These are phyloP conservation scores for Serpula lacrymans DNA, from an alignment of 768 basidiomycete species.

Conservation along the genomic window DNA sequence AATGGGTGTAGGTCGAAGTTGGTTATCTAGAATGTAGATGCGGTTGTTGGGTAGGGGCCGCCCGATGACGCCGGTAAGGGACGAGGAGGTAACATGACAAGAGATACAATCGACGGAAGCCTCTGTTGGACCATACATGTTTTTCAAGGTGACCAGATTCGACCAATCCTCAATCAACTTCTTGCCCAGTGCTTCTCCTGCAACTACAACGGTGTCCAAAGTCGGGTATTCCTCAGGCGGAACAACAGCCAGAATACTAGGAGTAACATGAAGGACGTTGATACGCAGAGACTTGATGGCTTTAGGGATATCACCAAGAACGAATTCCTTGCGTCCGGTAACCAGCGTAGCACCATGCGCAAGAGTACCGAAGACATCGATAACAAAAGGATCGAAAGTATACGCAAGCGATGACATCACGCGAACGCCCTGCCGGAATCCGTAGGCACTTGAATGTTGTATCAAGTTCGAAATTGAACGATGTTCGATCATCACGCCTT, in stretches of 20 bases:
- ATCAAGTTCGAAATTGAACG: constrained; percentile 13
- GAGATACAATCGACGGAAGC: constrained; percentile 27
- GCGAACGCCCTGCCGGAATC: constrained; percentile 19
- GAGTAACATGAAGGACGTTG: constrained; percentile 25
- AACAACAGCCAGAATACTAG: constrained; percentile 26
- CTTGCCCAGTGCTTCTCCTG: constrained; percentile 16
- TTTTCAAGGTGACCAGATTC: constrained; percentile 21
- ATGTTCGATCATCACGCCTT: constrained; percentile 18
- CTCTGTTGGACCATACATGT: constrained; percentile 34
- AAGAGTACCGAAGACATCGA: constrained; percentile 17
- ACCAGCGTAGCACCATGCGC: constrained; percentile 17
- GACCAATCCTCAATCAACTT: constrained; percentile 21
- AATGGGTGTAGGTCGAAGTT: constrained; percentile 20
- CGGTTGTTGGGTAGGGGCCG: constrained; percentile 27
- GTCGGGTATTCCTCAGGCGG: constrained; percentile 22
- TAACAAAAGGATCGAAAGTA: constrained; percentile 21
- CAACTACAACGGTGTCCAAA: constrained; percentile 24
- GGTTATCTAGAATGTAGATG: constrained; percentile 14
- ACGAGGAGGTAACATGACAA: constrained; percentile 16
- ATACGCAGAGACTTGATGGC: constrained; percentile 24
- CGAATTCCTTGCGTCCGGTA: constrained; percentile 16
- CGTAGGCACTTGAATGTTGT: constrained; percentile 11
- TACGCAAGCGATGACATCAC: constrained; percentile 27
- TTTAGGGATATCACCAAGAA: constrained; percentile 27
- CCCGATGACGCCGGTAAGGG: constrained; percentile 23